Percentiles rank a stretch among this genome's conserved stretches.
phyloP scores from a whole-genome alignment of 1,284 basidiomycete genomes.

The Cyathus pygmaeus region DNA sequence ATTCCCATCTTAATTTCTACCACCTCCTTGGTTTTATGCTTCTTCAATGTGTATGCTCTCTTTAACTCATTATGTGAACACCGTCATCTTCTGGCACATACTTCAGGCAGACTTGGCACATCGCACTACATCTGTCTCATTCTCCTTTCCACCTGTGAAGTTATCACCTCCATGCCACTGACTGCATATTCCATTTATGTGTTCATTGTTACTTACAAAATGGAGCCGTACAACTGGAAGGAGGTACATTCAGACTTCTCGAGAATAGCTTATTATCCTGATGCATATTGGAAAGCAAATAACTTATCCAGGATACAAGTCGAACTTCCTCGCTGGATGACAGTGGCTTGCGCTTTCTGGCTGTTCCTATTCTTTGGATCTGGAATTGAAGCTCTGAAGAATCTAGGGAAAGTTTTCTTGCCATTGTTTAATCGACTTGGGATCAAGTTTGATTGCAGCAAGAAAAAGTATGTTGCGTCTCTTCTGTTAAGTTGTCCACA shows the following conservation, averaged over 20 bases:
- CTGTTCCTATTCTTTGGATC: not conserved
- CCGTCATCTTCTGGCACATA: not conserved
- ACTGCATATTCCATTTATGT: not conserved
- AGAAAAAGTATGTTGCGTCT: not conserved
- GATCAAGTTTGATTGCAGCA: not conserved
- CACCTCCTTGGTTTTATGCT: not conserved
- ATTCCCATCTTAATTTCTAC: not conserved
- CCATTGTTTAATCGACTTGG: not conserved
- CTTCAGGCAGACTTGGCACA: not conserved
- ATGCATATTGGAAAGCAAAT: too few species aligned
- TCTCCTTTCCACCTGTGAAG: not conserved
- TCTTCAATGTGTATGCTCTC: not conserved
- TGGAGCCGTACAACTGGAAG: not conserved
- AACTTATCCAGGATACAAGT: too few species aligned
- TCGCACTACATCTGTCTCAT: not conserved
- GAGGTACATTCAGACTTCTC: not conserved
- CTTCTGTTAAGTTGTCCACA: not conserved
- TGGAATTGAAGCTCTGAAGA: not conserved
- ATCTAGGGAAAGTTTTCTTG: not conserved
- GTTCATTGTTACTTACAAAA: not conserved
- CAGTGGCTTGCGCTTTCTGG: not conserved
- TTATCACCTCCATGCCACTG: not conserved
- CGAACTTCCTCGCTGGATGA: not conserved
- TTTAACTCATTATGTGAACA: not conserved
- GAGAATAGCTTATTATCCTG: too few species aligned